Evolutionary conservation across 202 grass and related monocot genomes (phyloP).

Genomic region (Elaeis oleifera): DNA sequence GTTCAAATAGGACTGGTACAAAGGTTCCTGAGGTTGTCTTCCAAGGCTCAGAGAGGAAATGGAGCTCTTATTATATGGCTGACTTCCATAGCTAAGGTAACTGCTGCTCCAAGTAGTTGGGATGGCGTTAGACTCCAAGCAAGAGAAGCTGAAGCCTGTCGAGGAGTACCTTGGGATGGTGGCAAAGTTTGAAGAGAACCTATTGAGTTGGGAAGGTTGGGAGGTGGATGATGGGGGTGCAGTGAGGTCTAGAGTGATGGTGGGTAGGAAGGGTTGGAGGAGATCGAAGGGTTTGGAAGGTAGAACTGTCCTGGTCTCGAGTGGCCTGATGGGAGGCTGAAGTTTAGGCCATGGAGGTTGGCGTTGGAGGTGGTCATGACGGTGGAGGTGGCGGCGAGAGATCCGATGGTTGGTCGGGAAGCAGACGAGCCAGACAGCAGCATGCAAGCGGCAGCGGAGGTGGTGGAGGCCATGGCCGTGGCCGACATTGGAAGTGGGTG

Average conservation of each 20-base stretch:
- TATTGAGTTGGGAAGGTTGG: constrained; percentile 1
- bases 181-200: constrained; percentile 21
- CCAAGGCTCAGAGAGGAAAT: constrained; percentile 20
- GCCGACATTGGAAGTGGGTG: constrained; percentile 68
- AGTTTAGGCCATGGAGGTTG: constrained; percentile 30
- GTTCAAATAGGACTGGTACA: constrained; percentile 35
- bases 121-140: constrained; percentile 31
- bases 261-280: constrained; percentile 54
- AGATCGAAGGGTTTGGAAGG: constrained; percentile 43
- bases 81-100: constrained; percentile 39
- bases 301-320: constrained; percentile 27
- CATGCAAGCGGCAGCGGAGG: constrained; percentile 83
- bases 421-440: constrained; percentile 53
- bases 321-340: constrained; percentile 19
- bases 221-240: background rate
- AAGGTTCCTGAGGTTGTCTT: constrained; percentile 8
- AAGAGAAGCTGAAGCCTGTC: too few species aligned
- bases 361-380: background rate
- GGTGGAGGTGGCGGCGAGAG: background rate
- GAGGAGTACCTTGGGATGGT: constrained; percentile 16
- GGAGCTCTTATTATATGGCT: constrained; percentile 38
- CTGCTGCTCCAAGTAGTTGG: constrained; percentile 37
- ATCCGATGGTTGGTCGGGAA: constrained; percentile 25
- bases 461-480: constrained; percentile 83
- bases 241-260: constrained; percentile 62